Conservation (phyloP, 2,329 filamentous ascomycete species). For the Gaeumannomyces tritici region DNA sequence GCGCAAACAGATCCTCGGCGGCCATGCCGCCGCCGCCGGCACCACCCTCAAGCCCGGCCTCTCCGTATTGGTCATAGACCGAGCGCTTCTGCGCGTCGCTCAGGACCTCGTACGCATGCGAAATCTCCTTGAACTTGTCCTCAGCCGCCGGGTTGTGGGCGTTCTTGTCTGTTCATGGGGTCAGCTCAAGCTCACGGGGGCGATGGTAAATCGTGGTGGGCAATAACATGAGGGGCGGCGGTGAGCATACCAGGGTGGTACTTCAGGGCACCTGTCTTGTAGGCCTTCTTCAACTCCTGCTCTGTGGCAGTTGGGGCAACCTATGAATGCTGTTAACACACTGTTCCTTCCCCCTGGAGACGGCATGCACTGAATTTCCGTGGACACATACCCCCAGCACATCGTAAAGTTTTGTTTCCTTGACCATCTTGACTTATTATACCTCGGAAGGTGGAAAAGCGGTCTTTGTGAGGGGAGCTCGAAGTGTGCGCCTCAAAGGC, state of each 20-base stretch:
- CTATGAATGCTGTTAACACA: conserved; percentile 31
- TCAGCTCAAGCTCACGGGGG: conserved; percentile 7
- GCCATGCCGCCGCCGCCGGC: conserved; percentile 77
- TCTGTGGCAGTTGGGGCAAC: conserved; percentile 73
- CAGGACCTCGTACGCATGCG: conserved; percentile 89
- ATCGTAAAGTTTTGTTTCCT: conserved; percentile 73
- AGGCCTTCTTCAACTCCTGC: conserved; percentile 81
- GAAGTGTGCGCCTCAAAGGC: background rate
- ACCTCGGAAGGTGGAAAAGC: background rate
- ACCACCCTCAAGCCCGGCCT: conserved; percentile 89
- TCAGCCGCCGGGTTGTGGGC: conserved; percentile 84
- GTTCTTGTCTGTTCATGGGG: conserved; percentile 70
- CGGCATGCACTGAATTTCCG: background rate
- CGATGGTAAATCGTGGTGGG: background rate
- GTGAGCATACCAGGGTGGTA: conserved; percentile 64
- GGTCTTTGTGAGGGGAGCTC: background rate
- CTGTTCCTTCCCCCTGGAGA: background rate
- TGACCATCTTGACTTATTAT: conserved; percentile 53
- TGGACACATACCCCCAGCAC: conserved; percentile 56
- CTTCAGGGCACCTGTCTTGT: conserved; percentile 75
- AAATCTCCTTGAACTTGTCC: conserved; percentile 97
- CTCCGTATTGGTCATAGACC: conserved; percentile 94
- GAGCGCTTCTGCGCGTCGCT: conserved; percentile 86
- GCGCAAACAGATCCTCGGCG: conserved; percentile 90
- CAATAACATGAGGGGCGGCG: background rate